Percentiles rank a stretch among this genome's conserved stretches.
phyloP scores from a whole-genome alignment of 805 yeast species.

The Myxozyma nipponensis region DNA sequence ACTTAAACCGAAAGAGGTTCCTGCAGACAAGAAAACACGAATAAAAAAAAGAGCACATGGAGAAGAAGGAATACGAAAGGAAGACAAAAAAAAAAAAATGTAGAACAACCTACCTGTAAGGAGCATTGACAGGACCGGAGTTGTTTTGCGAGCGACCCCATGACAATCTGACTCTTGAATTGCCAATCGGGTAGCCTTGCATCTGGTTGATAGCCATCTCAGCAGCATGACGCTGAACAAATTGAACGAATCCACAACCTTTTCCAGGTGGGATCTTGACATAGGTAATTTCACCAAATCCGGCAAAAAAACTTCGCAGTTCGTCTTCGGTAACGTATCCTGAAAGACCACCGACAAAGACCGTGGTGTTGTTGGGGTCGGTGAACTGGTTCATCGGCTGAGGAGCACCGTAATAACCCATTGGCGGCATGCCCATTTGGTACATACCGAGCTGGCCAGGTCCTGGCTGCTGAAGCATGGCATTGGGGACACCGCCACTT shows the following conservation, averaged over 20 bases:
- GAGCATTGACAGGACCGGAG: constrained; percentile 31
- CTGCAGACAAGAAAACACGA: too few relatives aligned
- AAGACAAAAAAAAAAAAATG: constrained; percentile 6
- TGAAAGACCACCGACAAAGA: constrained; percentile 64
- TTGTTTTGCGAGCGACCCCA: constrained; percentile 70
- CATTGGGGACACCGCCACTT: constrained; percentile 31
- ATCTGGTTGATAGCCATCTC: constrained; percentile 79
- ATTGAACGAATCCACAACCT: constrained; percentile 87
- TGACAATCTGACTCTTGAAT: constrained; percentile 73
- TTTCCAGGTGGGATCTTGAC: constrained; percentile 76
- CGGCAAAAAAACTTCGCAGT: constrained; percentile 53
- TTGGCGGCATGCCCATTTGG: constrained; percentile 33
- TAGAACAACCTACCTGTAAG: constrained; percentile 31
- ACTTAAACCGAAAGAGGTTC: too few relatives aligned
- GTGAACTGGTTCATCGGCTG: constrained; percentile 52
- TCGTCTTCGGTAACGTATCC: constrained; percentile 58
- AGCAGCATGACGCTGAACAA: constrained; percentile 70
- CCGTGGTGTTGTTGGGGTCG: constrained; percentile 78
- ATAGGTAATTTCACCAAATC: constrained; percentile 72
- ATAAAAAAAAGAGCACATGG: constrained; percentile 7
- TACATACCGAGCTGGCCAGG: constrained; percentile 32
- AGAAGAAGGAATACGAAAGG: background rate
- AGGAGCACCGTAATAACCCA: constrained; percentile 36
- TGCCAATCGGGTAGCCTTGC: constrained; percentile 89
- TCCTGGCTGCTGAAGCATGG: constrained; percentile 31